Base-by-base conservation (phyloP, 208 protist genomes). In the Trypanosoma rangeli region DNA sequence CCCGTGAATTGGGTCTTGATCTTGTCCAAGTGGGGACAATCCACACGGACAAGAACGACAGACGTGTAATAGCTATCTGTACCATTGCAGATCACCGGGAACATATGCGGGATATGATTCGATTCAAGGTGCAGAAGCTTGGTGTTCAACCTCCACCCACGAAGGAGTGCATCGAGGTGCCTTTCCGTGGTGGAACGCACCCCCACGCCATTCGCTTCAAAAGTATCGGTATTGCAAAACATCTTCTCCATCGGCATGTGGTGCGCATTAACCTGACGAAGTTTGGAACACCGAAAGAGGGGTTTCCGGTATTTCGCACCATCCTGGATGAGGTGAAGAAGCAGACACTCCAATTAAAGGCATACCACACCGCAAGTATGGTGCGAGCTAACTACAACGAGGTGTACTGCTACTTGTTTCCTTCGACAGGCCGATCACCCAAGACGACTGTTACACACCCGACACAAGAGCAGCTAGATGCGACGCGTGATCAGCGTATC, bases 171-270 rank as follows among this genome's bases (percentile, higher is more conserved):
- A 76, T 95, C 31, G 90, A 95, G 72, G 90, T 95, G 39, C 81
- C 84, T 50, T 95, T 95, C 63, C 85, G 85, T 53, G 90, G 90
- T 35, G 87, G 85, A 42, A 95, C 87, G 1, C 88, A 94, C 67
- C 87, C 90, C 10, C 90, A 95, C 68, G 87, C 80, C 16, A 91
- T 95, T 35, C 90, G 90, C 60, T 92, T 95, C 76, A 95, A 95
- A 76, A 80, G 76, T 46, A 79, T 89, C 28, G 90, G 87, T 49
- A 80, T 95, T 50, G 87, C 87, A 4, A 92, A 92, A 69, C 84
- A 88, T 59, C 68, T 95, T 13, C 75, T 95, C 5, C 90, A 83
- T 39, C 80, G 86, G 22, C 87, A 92, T 49, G 78, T 76, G 9
- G 76, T 95, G 46, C 85, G 87, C 20, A 74, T 95, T 56, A 90